A percentile compares a stretch with the other conserved stretches of the same genome.
phyloP scores from a whole-genome alignment of 345 rosid species.

The Bruguiera gymnorhiza region DNA sequence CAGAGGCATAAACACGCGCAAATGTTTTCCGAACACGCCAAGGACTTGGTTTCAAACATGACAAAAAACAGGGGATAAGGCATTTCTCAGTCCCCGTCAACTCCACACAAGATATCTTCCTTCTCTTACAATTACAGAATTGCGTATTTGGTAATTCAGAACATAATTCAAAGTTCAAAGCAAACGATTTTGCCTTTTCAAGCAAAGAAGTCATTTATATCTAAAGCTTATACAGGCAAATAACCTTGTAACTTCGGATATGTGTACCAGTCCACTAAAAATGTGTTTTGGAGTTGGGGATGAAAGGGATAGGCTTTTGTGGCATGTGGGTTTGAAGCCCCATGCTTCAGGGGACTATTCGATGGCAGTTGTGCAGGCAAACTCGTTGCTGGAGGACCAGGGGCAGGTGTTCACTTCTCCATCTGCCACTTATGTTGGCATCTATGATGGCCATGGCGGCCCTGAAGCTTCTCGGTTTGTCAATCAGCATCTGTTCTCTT shows the following conservation, averaged over 20 bases:
- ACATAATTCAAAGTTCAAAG: slow-evolving; percentile 5
- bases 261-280: slow-evolving; percentile 36
- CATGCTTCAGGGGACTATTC: slow-evolving; percentile 59
- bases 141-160: slow-evolving; percentile 33
- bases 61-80: slow-evolving; percentile 17
- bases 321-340: slow-evolving; percentile 58
- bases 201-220: not conserved
- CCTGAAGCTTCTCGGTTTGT: slow-evolving; percentile 64
- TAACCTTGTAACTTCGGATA: slow-evolving; percentile 22
- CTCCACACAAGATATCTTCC: not conserved
- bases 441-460: slow-evolving; percentile 77
- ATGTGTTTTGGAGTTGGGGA: slow-evolving; percentile 41
- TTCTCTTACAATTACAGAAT: not conserved
- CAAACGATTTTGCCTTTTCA: not conserved
- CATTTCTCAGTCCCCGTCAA: slow-evolving; percentile 30
- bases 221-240: not conserved
- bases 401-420: slow-evolving; percentile 62
- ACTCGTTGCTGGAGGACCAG: slow-evolving; percentile 59
- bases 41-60: slow-evolving; percentile 12
- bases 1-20: not conserved
- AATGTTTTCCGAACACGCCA: not conserved
- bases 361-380: slow-evolving; percentile 63
- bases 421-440: slow-evolving; percentile 58
- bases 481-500: slow-evolving; percentile 40
- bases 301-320: slow-evolving; percentile 41